These are phyloP conservation scores for Psilocybe mexicana DNA, from an alignment of 1,284 basidiomycete genomes.

Conservation along the genomic window DNA sequence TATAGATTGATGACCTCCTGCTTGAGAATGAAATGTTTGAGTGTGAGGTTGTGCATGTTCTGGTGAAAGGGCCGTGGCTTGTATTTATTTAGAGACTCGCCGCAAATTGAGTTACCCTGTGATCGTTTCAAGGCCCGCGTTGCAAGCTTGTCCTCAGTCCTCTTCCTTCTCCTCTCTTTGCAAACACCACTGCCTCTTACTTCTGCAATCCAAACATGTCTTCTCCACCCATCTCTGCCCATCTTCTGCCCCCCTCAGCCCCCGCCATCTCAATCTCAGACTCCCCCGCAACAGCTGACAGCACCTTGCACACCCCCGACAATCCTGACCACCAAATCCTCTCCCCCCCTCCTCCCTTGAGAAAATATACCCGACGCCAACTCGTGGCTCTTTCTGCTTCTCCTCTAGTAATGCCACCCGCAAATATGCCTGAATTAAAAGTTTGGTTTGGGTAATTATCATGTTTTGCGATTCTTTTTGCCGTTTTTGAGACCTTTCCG, in stretches of 20 bases:
- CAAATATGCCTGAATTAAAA: constrained; percentile 77
- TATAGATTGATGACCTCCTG: constrained; percentile 63
- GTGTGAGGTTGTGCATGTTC: constrained; percentile 40
- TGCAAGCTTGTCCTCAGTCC: constrained; percentile 8
- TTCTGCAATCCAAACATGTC: constrained; percentile 23
- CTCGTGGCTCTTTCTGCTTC: constrained; percentile 71
- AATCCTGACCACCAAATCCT: constrained; percentile 28
- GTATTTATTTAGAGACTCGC: constrained; percentile 16
- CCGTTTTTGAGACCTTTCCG: constrained; percentile 24
- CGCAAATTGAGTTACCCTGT: constrained; percentile 26
- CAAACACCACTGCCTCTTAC: constrained; percentile 18
- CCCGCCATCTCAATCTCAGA: constrained; percentile 12
- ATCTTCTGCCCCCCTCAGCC: constrained; percentile 8
- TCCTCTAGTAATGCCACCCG: constrained; percentile 72
- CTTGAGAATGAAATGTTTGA: constrained; percentile 75
- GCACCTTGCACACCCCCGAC: constrained; percentile 20
- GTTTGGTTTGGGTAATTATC: constrained; percentile 83
- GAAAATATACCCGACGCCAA: constrained; percentile 67
- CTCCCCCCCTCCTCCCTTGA: constrained; percentile 40
- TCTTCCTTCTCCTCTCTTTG: constrained; percentile 23
- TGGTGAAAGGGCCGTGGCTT: constrained; percentile 12
- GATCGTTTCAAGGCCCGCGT: constrained; percentile 44
- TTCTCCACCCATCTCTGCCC: constrained; percentile 11
- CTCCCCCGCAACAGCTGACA: constrained; percentile 17
- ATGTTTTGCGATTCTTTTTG: constrained; percentile 11